Evolutionary conservation across 2,329 filamentous ascomycete genomes (phyloP), one percentile per base, ranked within the genome.

Genomic region (Setomelanomma holmii): DNA sequence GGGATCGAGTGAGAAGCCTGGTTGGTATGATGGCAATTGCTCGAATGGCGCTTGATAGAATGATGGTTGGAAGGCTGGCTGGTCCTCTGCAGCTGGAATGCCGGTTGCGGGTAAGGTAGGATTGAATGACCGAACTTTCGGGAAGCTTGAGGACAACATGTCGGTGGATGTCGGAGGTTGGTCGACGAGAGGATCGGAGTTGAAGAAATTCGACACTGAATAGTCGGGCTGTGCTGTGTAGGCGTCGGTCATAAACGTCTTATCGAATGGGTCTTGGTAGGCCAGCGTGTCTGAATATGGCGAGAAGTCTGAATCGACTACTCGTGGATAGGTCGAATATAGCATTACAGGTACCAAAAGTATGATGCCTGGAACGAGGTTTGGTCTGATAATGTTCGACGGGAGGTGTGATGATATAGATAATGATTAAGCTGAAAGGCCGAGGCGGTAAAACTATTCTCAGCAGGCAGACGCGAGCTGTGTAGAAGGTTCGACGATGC

Each of bases 191-290:
- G 53, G 49, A 19, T 71, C 63, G 27, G 56, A 49, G 52, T 72
- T 63, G 52, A 74, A 61, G 51, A 67, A 71, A 23, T 61, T 51
- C 24, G 64, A 62, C 49, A 70, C 49, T 7, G 67, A 57, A 53
- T 66, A 58, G 45, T 71, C 58, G 17, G 66, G 60, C 20, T 49
- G 55, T 21, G 53, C 43, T 11, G 57, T 60, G 54, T 64, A 71
- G 6, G 51, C 49, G 50, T 69, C 64, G 35, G 52, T 50, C 33
- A 66, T 43, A 48, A 68, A 71, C 5, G 61, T 52, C 48, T 59
- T 64, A 46, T 69, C 66, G 48, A 66, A 61, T 14, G 59, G 45
- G 10, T 68, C 61, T 11, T 58, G 55, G 35, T 68, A 68, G 22
- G 61, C 52, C 20, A 66, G 52, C 20, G 55, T 45, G 35, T 65